Evolutionary conservation across 805 yeast species (phyloP).

Genomic region (Ogataea methanolica): DNA sequence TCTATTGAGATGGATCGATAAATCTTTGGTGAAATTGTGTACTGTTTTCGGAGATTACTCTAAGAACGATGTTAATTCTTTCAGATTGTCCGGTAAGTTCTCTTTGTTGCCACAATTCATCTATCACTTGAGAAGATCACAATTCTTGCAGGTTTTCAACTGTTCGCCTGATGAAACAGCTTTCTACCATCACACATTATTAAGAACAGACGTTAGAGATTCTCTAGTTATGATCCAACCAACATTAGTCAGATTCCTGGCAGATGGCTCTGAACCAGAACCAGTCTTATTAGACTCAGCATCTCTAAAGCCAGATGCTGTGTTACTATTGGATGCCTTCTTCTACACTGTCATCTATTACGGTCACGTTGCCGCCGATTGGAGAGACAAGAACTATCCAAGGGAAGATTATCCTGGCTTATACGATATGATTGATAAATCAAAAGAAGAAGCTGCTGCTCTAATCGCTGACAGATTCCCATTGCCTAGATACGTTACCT

Average conservation of each 20-base stretch:
- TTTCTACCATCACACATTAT: conserved; percentile 86
- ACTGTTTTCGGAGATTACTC: conserved; percentile 91
- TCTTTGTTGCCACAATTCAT: conserved; percentile 92
- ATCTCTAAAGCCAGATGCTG: conserved; percentile 83
- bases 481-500: conserved; percentile 92
- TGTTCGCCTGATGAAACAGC: conserved; percentile 99
- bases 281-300: conserved; percentile 93
- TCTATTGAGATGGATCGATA: conserved; percentile 90
- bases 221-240: conserved; percentile 98
- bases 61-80: conserved; percentile 77
- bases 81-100: conserved; percentile 79
- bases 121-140: conserved; percentile 93
- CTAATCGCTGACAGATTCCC: conserved; percentile 93
- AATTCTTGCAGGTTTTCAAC: conserved; percentile 91
- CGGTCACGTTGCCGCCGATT: conserved; percentile 90
- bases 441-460: conserved; percentile 89
- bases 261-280: conserved; percentile 76
- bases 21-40: conserved; percentile 83
- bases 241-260: conserved; percentile 78
- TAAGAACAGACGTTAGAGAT: conserved; percentile 88
- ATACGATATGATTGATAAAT: conserved; percentile 79
- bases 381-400: conserved; percentile 96
- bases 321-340: conserved; percentile 87
- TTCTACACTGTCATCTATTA: conserved; percentile 95
- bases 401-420: conserved; percentile 88